Evolutionary conservation across 2,329 filamentous ascomycete genomes (phyloP), one percentile per base, ranked within the genome.

Genomic region (Metarhizium anisopliae): DNA sequence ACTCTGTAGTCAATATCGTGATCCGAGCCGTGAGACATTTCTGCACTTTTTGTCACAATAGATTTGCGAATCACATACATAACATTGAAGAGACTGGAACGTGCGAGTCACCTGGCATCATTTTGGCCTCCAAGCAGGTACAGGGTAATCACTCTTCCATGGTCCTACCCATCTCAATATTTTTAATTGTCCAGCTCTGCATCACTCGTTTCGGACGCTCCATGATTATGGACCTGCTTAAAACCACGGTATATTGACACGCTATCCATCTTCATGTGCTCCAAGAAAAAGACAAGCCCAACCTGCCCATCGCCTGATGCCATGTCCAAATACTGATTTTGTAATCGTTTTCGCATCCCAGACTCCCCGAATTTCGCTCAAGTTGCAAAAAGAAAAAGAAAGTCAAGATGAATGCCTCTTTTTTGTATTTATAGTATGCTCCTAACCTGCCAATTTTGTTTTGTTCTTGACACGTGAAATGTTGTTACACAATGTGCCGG

Each of bases 401-500:
- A 50, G 38, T 40, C 18, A 52, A 49, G 42, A 45, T 45, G n/a
- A 20, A 54, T 51, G 45, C 53, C 32, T 30, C 45, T 14, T 55
- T 43, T 58, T 54, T 56, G 40, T 53, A 53, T 50, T 42, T 45
- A 50, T 54, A 13, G 36, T 35, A 47, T 32, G 25, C 40, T 47
- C 47, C 18, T 35, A 35, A 25, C 51, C 50, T 30, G 16, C 40
- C 45, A 8, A 40, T 25, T 43, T 53, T 54, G 50, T 30, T 51
- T 18, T 30, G 18, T 38, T 38, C 29, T 50, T 51, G 42, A 49
- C 54, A 51, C 16, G 43, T 40, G n/a, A 52, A 20, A 16, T 58
- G 52, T 56, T 58, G 55, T 35, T 58, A 58, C 57, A 58, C 13
- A 52, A 55, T 50, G 29, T 32, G 32, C 42, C 42, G 13, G 16